Percentiles rank a stretch among this genome's conserved stretches.
Conservation (phyloP, 1,284 basidiomycete species). For the Boletellus deceptivus region DNA sequence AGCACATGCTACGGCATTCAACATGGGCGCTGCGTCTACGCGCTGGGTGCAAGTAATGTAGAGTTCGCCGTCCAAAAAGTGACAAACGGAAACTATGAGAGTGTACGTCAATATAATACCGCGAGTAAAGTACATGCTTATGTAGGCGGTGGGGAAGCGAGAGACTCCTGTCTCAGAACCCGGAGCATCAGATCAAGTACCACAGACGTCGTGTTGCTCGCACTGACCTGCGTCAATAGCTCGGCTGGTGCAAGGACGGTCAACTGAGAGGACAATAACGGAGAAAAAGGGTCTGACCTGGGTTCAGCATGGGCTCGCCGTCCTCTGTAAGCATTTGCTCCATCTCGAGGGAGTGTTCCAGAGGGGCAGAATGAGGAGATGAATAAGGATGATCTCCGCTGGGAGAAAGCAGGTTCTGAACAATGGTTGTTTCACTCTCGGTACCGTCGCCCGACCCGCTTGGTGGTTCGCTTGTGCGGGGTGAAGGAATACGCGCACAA, state of each 20-base stretch:
- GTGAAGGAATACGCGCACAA: constrained; percentile 7
- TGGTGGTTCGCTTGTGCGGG: constrained; percentile 6
- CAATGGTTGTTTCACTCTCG: constrained; percentile 20
- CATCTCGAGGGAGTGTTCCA: constrained; percentile 38
- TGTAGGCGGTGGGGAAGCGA: constrained; percentile 58
- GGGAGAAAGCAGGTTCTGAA: constrained; percentile 24
- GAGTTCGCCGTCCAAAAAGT: constrained; percentile 11
- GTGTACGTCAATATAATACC: constrained; percentile 20
- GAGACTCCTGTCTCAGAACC: constrained; percentile 48
- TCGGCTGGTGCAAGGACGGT: constrained; percentile 42
- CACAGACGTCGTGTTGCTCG: constrained; percentile 12
- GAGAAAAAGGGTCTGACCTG: constrained; percentile 41
- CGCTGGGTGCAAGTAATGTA: constrained; percentile 26
- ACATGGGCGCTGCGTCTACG: constrained; percentile 13
- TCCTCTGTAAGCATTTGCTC: constrained; percentile 59
- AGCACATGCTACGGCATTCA: constrained; percentile 18
- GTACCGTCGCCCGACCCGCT: constrained; percentile 5
- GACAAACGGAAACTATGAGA: constrained; percentile 12
- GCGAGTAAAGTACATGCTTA: constrained; percentile 33
- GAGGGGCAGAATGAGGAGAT: constrained; percentile 15
- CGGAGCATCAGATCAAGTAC: constrained; percentile 33
- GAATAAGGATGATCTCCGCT: constrained; percentile 17
- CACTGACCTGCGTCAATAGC: constrained; percentile 57
- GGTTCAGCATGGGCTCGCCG: constrained; percentile 63
- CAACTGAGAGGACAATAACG: not conserved